Conservation (phyloP, 208 protist species). For the Trypanosoma mega region DNA sequence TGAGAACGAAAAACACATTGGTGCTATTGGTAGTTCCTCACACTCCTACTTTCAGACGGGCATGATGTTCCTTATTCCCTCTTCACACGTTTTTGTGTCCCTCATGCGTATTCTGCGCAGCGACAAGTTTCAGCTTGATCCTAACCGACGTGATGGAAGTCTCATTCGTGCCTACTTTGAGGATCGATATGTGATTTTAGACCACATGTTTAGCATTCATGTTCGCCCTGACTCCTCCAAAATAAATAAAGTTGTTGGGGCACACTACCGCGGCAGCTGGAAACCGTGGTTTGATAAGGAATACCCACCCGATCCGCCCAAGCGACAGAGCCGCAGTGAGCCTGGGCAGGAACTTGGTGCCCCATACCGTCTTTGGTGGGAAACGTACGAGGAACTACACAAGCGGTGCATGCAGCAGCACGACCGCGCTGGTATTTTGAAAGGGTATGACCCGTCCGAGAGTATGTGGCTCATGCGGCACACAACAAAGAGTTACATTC, state of each 20-base stretch:
- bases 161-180: slow-evolving; percentile 18
- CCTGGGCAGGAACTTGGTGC: slow-evolving; percentile 11
- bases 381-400: slow-evolving; percentile 19
- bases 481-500: slow-evolving; percentile 16
- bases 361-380: slow-evolving; percentile 24
- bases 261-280: slow-evolving; percentile 22
- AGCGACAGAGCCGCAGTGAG: neutral
- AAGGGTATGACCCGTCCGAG: slow-evolving; percentile 5
- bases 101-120: slow-evolving; percentile 4
- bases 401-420: neutral
- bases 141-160: slow-evolving; percentile 10
- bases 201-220: slow-evolving; percentile 13
- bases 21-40: slow-evolving; percentile 17
- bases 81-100: slow-evolving; percentile 1
- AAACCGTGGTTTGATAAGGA: slow-evolving; percentile 24
- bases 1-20: slow-evolving; percentile 8
- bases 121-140: neutral
- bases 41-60: slow-evolving; percentile 21
- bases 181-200: slow-evolving; percentile 12
- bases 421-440: slow-evolving; percentile 1
- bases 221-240: slow-evolving; percentile 1
- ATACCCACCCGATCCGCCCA: neutral
- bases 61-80: slow-evolving; percentile 24
- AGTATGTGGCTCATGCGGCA: slow-evolving; percentile 27
- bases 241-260: slow-evolving; percentile 5